Evolutionary conservation across 1,139 yeast species (phyloP), one percentile per base, ranked within the genome.

Genomic region (Blastobotrys elegans): DNA sequence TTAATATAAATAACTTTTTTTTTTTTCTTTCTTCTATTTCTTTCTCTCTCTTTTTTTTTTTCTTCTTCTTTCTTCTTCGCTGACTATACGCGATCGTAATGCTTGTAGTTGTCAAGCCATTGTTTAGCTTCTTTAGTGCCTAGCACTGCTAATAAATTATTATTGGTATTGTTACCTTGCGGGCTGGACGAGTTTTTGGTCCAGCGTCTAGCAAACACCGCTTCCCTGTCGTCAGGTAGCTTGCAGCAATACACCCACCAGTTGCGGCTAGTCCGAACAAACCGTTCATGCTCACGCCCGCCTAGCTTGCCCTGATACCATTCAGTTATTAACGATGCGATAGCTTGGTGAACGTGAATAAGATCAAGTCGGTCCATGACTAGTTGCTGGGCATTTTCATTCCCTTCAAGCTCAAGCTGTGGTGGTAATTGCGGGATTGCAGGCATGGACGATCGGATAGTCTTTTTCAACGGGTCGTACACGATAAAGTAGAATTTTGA

Each of bases 161-260:
- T 51, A 6, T 49, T 48, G 4, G 50, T 47, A 5, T 48, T 47
- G 18, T 27, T 26, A 24, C 33, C 33, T n/a, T 24, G 27, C 5
- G 27, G 27, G 10, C 27, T 24, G 18, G 14, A 17, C 20, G 47
- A 43, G 22, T 53, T 57, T 20, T 53, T 55, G 5, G 52, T 44
- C 57, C 62, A 60, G 31, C 56, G 57, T n/a, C 65, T 43, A 1
- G 65, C 65, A 44, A 61, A 57, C 24, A 61, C 47, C 7, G 60
- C 60, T 22, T 57, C 50, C 2, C 64, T 46, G 16, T 44, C 46
- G 10, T 50, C 53, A 2, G 57, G 42, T 11, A 63, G 48, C 27
- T 50, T 48, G 2, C 62, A 49, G 65, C 65, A 62, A 36, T 62
- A 63, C 2, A 61, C 50, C 65, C 66, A 63, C 66, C 66, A 63